Conservation (phyloP, 2,329 filamentous ascomycete genomes). For the Thielaviopsis populi region DNA sequence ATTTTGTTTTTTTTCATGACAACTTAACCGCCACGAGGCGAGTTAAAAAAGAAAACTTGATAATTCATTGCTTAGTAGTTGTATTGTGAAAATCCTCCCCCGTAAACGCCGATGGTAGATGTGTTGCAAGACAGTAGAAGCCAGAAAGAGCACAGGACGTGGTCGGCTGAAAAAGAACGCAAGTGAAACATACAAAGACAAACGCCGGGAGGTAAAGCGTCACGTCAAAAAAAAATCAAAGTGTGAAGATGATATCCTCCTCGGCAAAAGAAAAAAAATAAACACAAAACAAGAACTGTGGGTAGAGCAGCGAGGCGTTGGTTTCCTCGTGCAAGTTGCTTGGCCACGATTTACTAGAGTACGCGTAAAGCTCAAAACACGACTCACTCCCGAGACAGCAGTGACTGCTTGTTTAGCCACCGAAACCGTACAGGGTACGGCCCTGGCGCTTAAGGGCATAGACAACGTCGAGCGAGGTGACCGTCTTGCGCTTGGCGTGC, state of each 20-base stretch:
- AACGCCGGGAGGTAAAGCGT: neutral
- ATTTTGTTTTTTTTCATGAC: neutral
- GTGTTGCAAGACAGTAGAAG: conserved; percentile 12
- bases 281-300: conserved; percentile 2
- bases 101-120: conserved; percentile 15
- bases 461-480: conserved; percentile 54
- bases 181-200: conserved; percentile 4
- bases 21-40: neutral
- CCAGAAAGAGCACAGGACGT: conserved; percentile 10
- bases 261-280: neutral
- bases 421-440: conserved; percentile 76
- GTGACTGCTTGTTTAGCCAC: conserved; percentile 47
- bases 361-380: conserved; percentile 2
- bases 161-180: conserved; percentile 2
- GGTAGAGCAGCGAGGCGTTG: neutral
- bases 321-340: neutral
- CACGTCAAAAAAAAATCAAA: neutral
- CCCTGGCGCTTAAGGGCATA: conserved; percentile 55
- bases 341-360: neutral
- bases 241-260: neutral
- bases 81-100: conserved; percentile 6
- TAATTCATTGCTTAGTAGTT: conserved; percentile 11
- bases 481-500: conserved; percentile 70
- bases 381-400: neutral
- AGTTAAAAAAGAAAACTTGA: conserved; percentile 3